Percentiles rank a stretch among this genome's conserved stretches.
Evolutionary conservation across 768 basidiomycete genomes (phyloP).

Genomic region (Phylloporus scabripes): DNA sequence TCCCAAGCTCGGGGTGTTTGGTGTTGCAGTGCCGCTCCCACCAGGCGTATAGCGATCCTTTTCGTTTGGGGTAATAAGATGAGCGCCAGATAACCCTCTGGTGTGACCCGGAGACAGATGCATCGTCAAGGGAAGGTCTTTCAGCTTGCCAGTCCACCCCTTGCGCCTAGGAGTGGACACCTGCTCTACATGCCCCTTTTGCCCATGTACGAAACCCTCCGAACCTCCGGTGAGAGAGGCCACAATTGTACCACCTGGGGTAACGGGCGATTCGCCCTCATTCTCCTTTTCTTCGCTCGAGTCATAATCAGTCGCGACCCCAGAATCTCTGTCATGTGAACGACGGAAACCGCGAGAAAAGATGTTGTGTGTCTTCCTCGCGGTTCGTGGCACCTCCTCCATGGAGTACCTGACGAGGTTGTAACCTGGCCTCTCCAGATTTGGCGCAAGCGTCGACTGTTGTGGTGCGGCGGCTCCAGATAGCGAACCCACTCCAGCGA

Average conservation of each 20-base stretch:
- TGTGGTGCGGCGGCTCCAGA: slow-evolving; percentile 55
- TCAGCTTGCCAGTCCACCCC: slow-evolving; percentile 36
- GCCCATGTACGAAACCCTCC: not conserved
- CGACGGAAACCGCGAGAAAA: slow-evolving; percentile 8
- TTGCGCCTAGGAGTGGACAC: slow-evolving; percentile 12
- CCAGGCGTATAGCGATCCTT: slow-evolving; percentile 5
- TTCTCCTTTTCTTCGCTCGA: slow-evolving; percentile 1
- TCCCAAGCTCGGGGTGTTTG: slow-evolving; percentile 11
- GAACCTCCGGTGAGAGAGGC: slow-evolving; percentile 13
- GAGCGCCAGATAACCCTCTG: slow-evolving; percentile 7
- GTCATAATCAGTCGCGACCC: not conserved
- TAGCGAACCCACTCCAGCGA: slow-evolving; percentile 63
- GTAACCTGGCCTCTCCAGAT: slow-evolving; percentile 59
- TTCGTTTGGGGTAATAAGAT: slow-evolving; percentile 9
- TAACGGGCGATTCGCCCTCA: slow-evolving; percentile 15
- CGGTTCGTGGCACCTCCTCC: slow-evolving; percentile 5
- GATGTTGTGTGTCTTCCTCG: slow-evolving; percentile 1
- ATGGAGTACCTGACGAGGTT: slow-evolving; percentile 51
- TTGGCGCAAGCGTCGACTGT: slow-evolving; percentile 45
- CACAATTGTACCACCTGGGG: slow-evolving; percentile 12
- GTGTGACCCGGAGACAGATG: slow-evolving; percentile 13
- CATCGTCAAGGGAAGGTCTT: slow-evolving; percentile 35
- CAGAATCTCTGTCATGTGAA: slow-evolving; percentile 11
- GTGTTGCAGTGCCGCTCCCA: slow-evolving; percentile 18
- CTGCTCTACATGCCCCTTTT: not conserved